A percentile compares a stretch with the other conserved stretches of the same genome.
Conservation (phyloP, 176 grass and related monocot genomes). For the Aegilops longissima region DNA sequence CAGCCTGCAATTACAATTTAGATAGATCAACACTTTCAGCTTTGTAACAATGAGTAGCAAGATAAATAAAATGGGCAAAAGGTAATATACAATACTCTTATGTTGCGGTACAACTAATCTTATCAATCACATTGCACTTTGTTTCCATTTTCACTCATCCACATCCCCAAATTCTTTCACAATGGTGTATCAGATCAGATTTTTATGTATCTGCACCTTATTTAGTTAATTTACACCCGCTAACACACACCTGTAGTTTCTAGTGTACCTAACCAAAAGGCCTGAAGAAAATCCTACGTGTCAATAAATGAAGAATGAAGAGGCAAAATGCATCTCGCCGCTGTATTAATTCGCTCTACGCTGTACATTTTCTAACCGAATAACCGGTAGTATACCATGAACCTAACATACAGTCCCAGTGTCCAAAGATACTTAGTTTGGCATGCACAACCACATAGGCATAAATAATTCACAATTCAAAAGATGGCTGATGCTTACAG, state of each 20-base stretch:
- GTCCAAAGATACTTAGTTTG: not conserved
- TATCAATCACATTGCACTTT: too few species aligned
- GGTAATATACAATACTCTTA: too few species aligned
- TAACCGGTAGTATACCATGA: not conserved
- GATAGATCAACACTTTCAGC: not conserved
- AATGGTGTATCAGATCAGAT: too few species aligned
- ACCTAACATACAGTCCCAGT: not conserved
- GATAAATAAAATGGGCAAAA: not conserved
- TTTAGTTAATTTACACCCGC: too few species aligned
- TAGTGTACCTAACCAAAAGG: not conserved
- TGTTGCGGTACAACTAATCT: too few species aligned
- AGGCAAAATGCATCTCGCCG: not conserved
- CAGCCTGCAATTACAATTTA: conserved; percentile 56
- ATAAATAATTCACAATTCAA: conserved; percentile 22
- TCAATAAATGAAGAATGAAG: not conserved
- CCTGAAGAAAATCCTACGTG: not conserved
- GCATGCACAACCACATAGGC: not conserved
- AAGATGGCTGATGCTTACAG: conserved; percentile 48
- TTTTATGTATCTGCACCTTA: too few species aligned
- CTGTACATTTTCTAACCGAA: not conserved
- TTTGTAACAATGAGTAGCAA: not conserved
- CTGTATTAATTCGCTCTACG: not conserved
- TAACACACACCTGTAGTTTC: too few species aligned
- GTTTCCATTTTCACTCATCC: too few species aligned
- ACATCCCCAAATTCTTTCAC: too few species aligned